phyloP scores from a whole-genome alignment of 2,329 filamentous ascomycete genomes.

The Fusarium longipes region DNA sequence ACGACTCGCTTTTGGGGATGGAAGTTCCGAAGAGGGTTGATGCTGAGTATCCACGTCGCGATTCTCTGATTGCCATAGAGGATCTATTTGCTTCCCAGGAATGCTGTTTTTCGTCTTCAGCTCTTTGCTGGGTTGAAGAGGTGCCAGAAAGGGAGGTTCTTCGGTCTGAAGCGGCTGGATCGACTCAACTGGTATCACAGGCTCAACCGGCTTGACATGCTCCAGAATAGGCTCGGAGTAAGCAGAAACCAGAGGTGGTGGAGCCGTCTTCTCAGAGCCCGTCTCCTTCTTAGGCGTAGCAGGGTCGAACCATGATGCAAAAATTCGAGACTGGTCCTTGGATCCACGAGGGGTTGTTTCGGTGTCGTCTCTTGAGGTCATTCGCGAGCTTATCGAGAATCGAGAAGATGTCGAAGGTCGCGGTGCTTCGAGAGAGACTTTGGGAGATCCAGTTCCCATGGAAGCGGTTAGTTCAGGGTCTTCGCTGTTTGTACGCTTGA shows the following conservation, averaged over 20 bases:
- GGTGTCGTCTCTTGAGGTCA: slow-evolving; percentile 22
- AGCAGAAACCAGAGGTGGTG: slow-evolving; percentile 16
- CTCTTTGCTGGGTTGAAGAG: neutral
- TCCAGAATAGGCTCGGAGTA: slow-evolving; percentile 6
- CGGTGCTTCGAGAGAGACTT: slow-evolving; percentile 20
- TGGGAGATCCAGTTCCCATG: neutral
- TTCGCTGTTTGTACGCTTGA: slow-evolving; percentile 31
- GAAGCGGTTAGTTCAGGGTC: slow-evolving; percentile 9
- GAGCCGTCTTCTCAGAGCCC: neutral
- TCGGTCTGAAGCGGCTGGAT: neutral
- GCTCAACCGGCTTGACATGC: neutral
- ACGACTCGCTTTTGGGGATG: neutral
- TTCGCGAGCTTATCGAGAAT: slow-evolving; percentile 33
- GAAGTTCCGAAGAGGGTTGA: accelerated
- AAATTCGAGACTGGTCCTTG: slow-evolving; percentile 21
- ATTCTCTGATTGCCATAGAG: neutral
- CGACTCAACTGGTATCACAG: neutral
- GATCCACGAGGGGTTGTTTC: slow-evolving; percentile 7
- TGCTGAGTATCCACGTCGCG: neutral
- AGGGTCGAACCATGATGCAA: slow-evolving; percentile 16
- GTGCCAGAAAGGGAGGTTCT: neutral
- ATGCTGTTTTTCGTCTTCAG: neutral
- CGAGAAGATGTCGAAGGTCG: slow-evolving; percentile 32
- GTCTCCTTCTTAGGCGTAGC: slow-evolving; percentile 15
- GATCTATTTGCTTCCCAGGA: neutral